Evolutionary conservation across 2,329 filamentous ascomycete genomes (phyloP), one percentile per base, ranked within the genome.

Genomic region (Graphium sp.): DNA sequence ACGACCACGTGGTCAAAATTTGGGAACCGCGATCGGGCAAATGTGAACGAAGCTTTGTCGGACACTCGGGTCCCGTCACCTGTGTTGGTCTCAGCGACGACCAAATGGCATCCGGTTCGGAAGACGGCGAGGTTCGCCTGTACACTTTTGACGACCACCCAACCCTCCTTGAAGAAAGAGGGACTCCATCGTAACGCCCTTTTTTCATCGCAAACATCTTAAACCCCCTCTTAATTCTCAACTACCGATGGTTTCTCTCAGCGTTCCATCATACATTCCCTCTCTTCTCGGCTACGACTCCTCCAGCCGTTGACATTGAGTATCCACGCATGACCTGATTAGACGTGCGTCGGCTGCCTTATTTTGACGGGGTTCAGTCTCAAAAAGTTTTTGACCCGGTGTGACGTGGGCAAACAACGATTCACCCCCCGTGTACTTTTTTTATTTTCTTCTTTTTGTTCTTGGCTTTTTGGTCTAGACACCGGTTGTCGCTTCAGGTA

Each of bases 1-100:
- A 95, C 49, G 89, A 98, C 52, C 75, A 82, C 23, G 91, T 87
- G 72, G 80, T 93, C 42, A 95, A 95, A 57, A 50, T 67, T 18
- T 98, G 89, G 89, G 87, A 95, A 52, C 80, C 87, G 11, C 62
- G 84, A 32, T 85, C 80, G 2, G 89, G 89, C 17, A 83, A 80
- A 44, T 93, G 85, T 50, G 85, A 95, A 49, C 66, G 84, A 27
- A 95, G 85, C 4, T 87, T 93, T 45, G 84, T 82, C 3, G 85
- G 85, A 0, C 89, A 95, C 49, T 69, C 75, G 2, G 87, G 83
- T 0, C 85, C 89, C 0, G 84, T 95, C 4, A 95, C 85, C 4
- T 95, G 87, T 46, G 78, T 95, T 22, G 85, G 81, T 2, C 59
- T 98, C 6, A 91, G 83, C 41, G 89, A 95, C 46, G 81, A 76